phyloP scores from a whole-genome alignment of 1,284 basidiomycete genomes.

The Malassezia globosa region DNA sequence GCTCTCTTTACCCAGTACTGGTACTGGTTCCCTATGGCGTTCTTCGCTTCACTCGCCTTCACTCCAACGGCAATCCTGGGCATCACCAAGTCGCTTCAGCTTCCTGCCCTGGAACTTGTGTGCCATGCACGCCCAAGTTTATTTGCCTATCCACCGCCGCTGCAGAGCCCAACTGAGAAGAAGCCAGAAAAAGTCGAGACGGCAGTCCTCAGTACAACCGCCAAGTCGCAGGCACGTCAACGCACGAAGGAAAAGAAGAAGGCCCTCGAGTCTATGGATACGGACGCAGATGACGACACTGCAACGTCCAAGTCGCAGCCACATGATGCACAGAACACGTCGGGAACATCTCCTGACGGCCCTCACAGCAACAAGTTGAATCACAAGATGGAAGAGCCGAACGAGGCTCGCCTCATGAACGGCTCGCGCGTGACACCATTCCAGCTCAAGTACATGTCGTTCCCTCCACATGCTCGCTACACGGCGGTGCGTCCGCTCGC shows the following conservation, averaged over 20 bases:
- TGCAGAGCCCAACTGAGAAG: conserved; percentile 40
- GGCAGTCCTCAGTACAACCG: conserved; percentile 43
- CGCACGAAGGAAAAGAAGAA: conserved; percentile 38
- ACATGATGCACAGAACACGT: conserved; percentile 16
- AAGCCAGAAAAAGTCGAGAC: conserved; percentile 46
- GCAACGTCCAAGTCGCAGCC: not conserved
- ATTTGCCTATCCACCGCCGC: conserved; percentile 40
- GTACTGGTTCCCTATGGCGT: conserved; percentile 48
- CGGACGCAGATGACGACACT: conserved; percentile 7
- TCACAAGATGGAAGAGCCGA: conserved; percentile 60
- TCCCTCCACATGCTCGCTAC: conserved; percentile 68
- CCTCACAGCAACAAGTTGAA: conserved; percentile 26
- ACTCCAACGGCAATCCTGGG: conserved; percentile 45
- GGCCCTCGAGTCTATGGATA: conserved; percentile 24
- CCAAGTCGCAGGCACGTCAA: conserved; percentile 43
- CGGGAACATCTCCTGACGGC: not conserved
- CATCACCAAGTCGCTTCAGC: conserved; percentile 33
- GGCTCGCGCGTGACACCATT: conserved; percentile 84
- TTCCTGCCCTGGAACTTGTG: conserved; percentile 40
- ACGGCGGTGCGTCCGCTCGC: conserved; percentile 63
- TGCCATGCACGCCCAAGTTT: conserved; percentile 40
- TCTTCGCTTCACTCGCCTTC: conserved; percentile 44
- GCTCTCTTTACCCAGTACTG: conserved; percentile 47
- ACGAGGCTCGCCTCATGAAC: conserved; percentile 68
- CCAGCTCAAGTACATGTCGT: conserved; percentile 72